Base-by-base conservation (phyloP, 768 basidiomycete genomes). In the Boletus subcaerulescens region DNA sequence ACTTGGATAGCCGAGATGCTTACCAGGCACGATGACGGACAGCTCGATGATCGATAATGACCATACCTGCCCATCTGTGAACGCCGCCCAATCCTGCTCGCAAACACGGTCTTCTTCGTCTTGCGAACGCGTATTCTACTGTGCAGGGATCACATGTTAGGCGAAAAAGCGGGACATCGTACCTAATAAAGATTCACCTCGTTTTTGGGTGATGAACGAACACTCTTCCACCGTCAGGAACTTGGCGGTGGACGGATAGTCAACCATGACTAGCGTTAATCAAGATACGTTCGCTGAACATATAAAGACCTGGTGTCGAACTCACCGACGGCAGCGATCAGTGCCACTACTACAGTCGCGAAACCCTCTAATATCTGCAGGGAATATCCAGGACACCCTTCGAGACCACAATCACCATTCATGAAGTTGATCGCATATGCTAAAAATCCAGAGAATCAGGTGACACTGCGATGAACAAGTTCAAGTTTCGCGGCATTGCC, bases 11-110 rank as follows among this genome's bases (percentile, higher is more conserved):
- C 13, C 9, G 10, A 35, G 11, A 35, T 15, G 15, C 43, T n/a
- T 22, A 52, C 50, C 15, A 29, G 50, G 43, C 15, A 9, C 35
- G 5, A 38, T 1, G 36, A 52, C 0, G 24, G 50, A 52, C 17
- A 52, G 43, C 18, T 45, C 26, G 13, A 52, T 18, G 26, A 52
- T 4, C 6, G 50, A 45, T 45, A 52, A 17, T 9, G 43, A 24
- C 50, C 43, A 52, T n/a, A 52, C 50, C 26, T 52, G 50, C 50
- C 50, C 39, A 52, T 52, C 43, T 4, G 50, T 52, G 18, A 32
- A 52, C 5, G 50, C 50, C 7, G 42, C 50, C 50, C 50, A 52
- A 18, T 45, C 8, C 10, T 52, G 50, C 26, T 38, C 9, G 1
- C 17, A 38, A 20, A 20, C 5, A 13, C 45, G 17, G 24, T 20